These are phyloP conservation scores for Neurospora sp. DNA, from an alignment of 2,329 filamentous ascomycete genomes.

Conservation along the genomic window DNA sequence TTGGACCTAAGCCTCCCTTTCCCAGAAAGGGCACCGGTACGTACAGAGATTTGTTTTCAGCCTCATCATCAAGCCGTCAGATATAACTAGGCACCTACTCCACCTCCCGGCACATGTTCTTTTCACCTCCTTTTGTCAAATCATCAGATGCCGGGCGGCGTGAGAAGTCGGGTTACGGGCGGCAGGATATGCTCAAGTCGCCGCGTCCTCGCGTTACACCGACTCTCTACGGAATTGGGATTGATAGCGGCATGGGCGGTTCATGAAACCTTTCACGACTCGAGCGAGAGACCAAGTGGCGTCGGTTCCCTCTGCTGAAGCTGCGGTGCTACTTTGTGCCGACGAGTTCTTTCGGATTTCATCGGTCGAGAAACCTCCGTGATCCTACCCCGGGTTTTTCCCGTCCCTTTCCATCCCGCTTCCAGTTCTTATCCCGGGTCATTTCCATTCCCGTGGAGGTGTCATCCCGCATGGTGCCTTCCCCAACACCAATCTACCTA, in stretches of 20 bases:
- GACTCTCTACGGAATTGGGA: background rate
- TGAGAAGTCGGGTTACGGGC: background rate
- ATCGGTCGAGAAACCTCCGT: background rate
- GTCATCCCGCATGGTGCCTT: background rate
- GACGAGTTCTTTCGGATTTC: background rate
- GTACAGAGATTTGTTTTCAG: constrained; percentile 9
- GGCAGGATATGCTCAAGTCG: background rate
- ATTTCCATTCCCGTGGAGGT: background rate
- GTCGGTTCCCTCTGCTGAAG: background rate
- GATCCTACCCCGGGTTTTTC: background rate
- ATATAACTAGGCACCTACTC: background rate
- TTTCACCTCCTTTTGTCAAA: background rate
- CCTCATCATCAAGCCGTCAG: background rate
- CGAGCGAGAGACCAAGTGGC: background rate
- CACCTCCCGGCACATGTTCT: background rate
- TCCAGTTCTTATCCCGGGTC: background rate
- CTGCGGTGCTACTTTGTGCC: background rate
- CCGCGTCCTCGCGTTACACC: background rate
- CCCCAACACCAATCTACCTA: background rate
- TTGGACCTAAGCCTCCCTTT: constrained; percentile 53
- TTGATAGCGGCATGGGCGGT: background rate
- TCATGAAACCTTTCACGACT: background rate
- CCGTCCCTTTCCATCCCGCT: background rate
- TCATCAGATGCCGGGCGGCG: background rate
- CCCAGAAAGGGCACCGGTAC: constrained; percentile 41